Conservation (phyloP, 176 grass and related monocot genomes). For the Echinochloa phyllopogon region DNA sequence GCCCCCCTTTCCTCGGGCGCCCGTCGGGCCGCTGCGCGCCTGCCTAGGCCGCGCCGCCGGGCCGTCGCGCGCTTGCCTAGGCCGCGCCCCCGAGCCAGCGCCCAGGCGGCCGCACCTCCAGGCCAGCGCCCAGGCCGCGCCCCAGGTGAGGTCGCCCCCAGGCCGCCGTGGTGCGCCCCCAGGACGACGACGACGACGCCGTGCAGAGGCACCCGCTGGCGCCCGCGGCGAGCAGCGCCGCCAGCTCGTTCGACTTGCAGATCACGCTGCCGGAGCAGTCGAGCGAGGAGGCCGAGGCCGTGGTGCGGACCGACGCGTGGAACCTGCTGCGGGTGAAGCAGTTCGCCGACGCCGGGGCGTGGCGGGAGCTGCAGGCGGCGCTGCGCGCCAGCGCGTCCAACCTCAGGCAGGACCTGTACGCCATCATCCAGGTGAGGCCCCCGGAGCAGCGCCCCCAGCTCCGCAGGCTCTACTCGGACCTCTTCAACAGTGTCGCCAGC, state of each 20-base stretch:
- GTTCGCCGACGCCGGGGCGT: conserved; percentile 74
- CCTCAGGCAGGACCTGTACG: conserved; percentile 90
- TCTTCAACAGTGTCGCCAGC: conserved; percentile 78
- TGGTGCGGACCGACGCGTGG: conserved; percentile 55
- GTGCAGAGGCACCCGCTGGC: no score
- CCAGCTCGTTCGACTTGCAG: conserved; percentile 62
- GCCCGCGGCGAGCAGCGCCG: conserved; percentile 25
- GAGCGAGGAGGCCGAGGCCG: conserved; percentile 65
- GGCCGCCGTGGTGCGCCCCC: no score
- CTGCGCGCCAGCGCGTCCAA: conserved; percentile 57
- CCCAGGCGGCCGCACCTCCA: no score
- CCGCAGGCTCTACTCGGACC: conserved; percentile 71
- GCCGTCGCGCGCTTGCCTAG: no score
- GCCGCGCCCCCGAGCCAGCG: no score
- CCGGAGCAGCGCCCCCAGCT: conserved; percentile 57
- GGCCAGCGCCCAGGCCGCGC: no score
- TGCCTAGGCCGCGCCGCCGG: no score
- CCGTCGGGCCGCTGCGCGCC: no score
- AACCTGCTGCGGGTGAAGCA: conserved; percentile 68
- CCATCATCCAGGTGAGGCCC: conserved; percentile 77
- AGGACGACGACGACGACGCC: no score
- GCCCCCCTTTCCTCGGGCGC: no score
- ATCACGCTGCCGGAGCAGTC: conserved; percentile 67
- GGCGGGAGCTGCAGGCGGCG: conserved; percentile 65
- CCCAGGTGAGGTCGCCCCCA: no score